phyloP scores from a whole-genome alignment of 768 basidiomycete species.

The Panaeolus cyanescens region DNA sequence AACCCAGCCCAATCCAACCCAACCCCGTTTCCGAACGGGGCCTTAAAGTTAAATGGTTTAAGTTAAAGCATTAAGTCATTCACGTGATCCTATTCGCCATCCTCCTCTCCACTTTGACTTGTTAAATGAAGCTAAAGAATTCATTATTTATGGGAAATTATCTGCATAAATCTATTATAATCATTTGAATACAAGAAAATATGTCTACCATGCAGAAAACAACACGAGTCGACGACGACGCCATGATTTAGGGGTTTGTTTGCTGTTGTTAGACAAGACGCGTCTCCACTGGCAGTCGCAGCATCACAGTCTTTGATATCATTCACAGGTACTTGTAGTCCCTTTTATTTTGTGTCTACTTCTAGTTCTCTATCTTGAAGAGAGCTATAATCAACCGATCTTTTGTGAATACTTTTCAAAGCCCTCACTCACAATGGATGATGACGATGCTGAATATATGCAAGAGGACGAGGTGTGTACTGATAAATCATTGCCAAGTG shows the following conservation, averaged over 20 bases:
- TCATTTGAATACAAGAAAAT: neutral
- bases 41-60: no score
- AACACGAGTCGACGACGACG: neutral
- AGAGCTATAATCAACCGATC: neutral
- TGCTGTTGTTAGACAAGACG: slow-evolving; percentile 12
- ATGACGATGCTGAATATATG: slow-evolving; percentile 95
- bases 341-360: neutral
- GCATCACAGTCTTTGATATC: neutral
- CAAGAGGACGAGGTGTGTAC: slow-evolving; percentile 78
- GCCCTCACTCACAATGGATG: slow-evolving; percentile 61
- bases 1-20: no score
- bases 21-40: no score
- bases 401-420: neutral
- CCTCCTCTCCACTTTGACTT: neutral
- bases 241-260: neutral
- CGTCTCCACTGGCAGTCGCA: no score
- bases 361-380: neutral
- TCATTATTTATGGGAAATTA: neutral
- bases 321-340: neutral
- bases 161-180: neutral
- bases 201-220: no score
- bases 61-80: neutral
- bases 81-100: neutral
- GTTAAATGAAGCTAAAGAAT: neutral
- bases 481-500: neutral